These are phyloP conservation scores for Plasmodium yoelii DNA, from an alignment of 169 alveolate species.

Conservation along the genomic window DNA sequence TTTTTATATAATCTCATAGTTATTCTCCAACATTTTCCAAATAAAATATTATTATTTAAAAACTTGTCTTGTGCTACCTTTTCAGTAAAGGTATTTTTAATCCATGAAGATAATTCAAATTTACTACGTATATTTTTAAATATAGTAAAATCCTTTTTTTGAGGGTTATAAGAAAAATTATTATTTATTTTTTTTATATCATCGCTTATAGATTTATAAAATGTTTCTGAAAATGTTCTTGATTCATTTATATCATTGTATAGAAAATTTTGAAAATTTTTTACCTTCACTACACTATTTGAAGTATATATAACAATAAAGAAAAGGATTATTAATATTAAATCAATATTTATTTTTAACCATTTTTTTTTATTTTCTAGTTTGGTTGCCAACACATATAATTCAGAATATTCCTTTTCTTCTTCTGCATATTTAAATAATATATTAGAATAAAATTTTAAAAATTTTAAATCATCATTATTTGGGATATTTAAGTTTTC, in stretches of 20 bases:
- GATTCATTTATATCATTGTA: slow-evolving; percentile 45
- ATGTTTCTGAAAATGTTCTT: slow-evolving; percentile 28
- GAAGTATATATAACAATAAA: slow-evolving; percentile 76
- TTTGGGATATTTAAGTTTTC: not conserved
- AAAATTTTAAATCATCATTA: slow-evolving; percentile 24
- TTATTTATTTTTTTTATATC: slow-evolving; percentile 38
- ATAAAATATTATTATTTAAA: slow-evolving; percentile 51
- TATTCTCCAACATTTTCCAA: slow-evolving; percentile 76
- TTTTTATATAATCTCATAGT: slow-evolving; percentile 73
- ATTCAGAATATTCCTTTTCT: slow-evolving; percentile 21
- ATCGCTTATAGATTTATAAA: slow-evolving; percentile 32
- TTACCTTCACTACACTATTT: slow-evolving; percentile 58
- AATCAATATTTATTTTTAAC: slow-evolving; percentile 73
- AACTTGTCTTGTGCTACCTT: slow-evolving; percentile 27
- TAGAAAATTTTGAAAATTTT: slow-evolving; percentile 49
- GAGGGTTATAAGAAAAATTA: slow-evolving; percentile 74
- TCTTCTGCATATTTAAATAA: slow-evolving; percentile 64
- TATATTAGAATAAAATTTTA: slow-evolving; percentile 37
- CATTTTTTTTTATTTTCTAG: slow-evolving; percentile 78
- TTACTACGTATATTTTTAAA: slow-evolving; percentile 30
- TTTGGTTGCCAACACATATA: slow-evolving; percentile 69
- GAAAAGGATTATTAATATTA: slow-evolving; percentile 77
- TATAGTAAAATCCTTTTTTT: slow-evolving; percentile 37
- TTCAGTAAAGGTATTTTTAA: slow-evolving; percentile 29
- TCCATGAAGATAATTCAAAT: slow-evolving; percentile 59